A percentile compares a stretch with the other conserved stretches of the same genome.
These are phyloP conservation scores for Aristolochia californica DNA, from an alignment of 164 flowering plant genomes.

Conservation along the genomic window DNA sequence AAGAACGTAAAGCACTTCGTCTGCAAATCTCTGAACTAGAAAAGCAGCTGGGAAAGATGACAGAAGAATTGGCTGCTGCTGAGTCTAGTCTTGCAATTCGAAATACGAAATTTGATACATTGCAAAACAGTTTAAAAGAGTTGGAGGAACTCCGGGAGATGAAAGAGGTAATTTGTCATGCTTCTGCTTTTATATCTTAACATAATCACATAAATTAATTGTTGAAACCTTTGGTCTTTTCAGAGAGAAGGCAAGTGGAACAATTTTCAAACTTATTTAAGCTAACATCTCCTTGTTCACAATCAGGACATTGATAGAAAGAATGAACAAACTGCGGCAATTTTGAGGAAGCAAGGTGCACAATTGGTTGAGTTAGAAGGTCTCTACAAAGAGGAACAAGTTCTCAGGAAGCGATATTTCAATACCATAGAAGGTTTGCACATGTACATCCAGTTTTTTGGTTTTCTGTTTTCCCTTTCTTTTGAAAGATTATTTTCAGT, in stretches of 20 bases:
- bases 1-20: constrained; percentile 47
- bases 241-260: too few species aligned
- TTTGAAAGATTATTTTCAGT: too few species aligned
- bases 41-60: constrained; percentile 42
- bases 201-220: too few species aligned
- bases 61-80: constrained; percentile 35
- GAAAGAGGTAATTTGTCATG: constrained; percentile 79
- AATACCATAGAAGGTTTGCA: constrained; percentile 84
- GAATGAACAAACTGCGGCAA: constrained; percentile 95
- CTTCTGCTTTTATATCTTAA: not conserved
- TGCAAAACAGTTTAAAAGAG: constrained; percentile 69
- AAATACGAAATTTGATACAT: constrained; percentile 36
- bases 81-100: constrained; percentile 42
- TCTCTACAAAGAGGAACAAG: constrained; percentile 90
- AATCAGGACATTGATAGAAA: constrained; percentile 89
- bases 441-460: not conserved
- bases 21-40: constrained; percentile 52
- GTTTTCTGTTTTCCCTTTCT: not conserved
- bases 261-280: too few species aligned
- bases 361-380: constrained; percentile 78
- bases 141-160: constrained; percentile 86
- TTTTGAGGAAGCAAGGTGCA: constrained; percentile 84
- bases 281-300: not conserved
- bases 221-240: too few species aligned
- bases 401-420: constrained; percentile 80